These are phyloP conservation scores for Umbelopsis sp. DNA, from an alignment of 192 early-diverging fungal genomes.

Conservation along the genomic window DNA sequence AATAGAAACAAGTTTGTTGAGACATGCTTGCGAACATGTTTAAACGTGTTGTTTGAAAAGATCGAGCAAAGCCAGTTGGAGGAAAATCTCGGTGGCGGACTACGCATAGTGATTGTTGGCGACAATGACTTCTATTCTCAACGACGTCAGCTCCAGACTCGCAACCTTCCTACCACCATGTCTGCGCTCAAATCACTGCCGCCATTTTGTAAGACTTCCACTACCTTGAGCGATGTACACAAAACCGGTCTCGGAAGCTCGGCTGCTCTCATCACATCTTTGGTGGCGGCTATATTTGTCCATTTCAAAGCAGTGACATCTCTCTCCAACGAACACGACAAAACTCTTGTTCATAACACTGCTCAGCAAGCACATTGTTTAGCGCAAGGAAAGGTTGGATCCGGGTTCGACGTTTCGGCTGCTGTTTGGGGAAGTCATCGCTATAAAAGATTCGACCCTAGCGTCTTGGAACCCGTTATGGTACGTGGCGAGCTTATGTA, in stretches of 20 bases:
- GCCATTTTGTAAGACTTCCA: constrained; percentile 65
- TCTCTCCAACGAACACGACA: constrained; percentile 30
- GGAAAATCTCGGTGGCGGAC: constrained; percentile 42
- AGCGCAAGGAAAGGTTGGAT: constrained; percentile 98
- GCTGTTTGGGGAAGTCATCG: constrained; percentile 91
- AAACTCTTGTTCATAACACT: constrained; percentile 76
- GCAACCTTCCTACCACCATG: constrained; percentile 11
- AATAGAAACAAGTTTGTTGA: constrained; percentile 71
- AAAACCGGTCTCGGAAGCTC: constrained; percentile 98
- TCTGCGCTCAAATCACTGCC: constrained; percentile 12
- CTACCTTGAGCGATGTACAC: constrained; percentile 70
- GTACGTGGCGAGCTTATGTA: constrained; percentile 17
- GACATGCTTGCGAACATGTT: constrained; percentile 49
- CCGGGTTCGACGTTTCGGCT: constrained; percentile 93
- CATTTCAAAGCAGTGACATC: constrained; percentile 66
- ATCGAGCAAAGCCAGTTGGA: constrained; percentile 32
- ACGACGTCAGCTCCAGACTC: constrained; percentile 66
- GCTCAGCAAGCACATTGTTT: constrained; percentile 94
- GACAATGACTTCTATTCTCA: constrained; percentile 99
- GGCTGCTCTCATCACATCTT: constrained; percentile 94
- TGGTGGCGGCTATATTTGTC: constrained; percentile 76
- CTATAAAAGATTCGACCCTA: constrained; percentile 84
- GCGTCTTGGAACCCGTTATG: constrained; percentile 61
- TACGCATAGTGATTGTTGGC: constrained; percentile 81
- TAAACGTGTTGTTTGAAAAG: constrained; percentile 44